Percentiles rank a stretch among this genome's conserved stretches.
Evolutionary conservation across 2,329 filamentous ascomycete species (phyloP).

Genomic region (Herpotrichia juniperi): DNA sequence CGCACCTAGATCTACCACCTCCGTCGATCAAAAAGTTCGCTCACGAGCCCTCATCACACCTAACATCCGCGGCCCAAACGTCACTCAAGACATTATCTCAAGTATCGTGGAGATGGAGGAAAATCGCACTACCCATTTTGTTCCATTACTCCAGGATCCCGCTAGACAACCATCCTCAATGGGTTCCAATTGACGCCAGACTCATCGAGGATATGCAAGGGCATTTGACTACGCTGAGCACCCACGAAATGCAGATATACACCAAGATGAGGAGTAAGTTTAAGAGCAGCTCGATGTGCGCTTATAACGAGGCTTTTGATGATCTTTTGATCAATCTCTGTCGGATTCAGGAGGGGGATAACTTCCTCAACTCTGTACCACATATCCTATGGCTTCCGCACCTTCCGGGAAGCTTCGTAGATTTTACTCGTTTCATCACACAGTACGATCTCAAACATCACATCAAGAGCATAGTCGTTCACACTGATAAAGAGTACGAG

Average conservation of each 20-base stretch:
- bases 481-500: slow-evolving; percentile 48
- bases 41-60: slow-evolving; percentile 33
- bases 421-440: slow-evolving; percentile 25
- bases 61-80: slow-evolving; percentile 27
- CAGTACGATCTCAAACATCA: slow-evolving; percentile 35
- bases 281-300: slow-evolving; percentile 35
- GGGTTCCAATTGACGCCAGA: slow-evolving; percentile 41
- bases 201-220: slow-evolving; percentile 42
- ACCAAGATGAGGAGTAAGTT: slow-evolving; percentile 39
- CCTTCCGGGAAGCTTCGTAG: slow-evolving; percentile 27
- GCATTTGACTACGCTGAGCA: slow-evolving; percentile 34
- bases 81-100: slow-evolving; percentile 39
- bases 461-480: slow-evolving; percentile 57
- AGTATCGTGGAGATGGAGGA: slow-evolving; percentile 40
- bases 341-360: slow-evolving; percentile 36
- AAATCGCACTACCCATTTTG: slow-evolving; percentile 37
- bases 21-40: slow-evolving; percentile 40
- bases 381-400: slow-evolving; percentile 39
- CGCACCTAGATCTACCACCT: slow-evolving; percentile 34
- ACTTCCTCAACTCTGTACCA: slow-evolving; percentile 30
- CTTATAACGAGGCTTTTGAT: slow-evolving; percentile 37
- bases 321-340: slow-evolving; percentile 41
- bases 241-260: slow-evolving; percentile 41
- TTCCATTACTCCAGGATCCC: slow-evolving; percentile 36
- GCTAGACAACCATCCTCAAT: slow-evolving; percentile 36